These are phyloP conservation scores for Withania somnifera DNA, from an alignment of 305 asterid genomes.

Conservation along the genomic window DNA sequence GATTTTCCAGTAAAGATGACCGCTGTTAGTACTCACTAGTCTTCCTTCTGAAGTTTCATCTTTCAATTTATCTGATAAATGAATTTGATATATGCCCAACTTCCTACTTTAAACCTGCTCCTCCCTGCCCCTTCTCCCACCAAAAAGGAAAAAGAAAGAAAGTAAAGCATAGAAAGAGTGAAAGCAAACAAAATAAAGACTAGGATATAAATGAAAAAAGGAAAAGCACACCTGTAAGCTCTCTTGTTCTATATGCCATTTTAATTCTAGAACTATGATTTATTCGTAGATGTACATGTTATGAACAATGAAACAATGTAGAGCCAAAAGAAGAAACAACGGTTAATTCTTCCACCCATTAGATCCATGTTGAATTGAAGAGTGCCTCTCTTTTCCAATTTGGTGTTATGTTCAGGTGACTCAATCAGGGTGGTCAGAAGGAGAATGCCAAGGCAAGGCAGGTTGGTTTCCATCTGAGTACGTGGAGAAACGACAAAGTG, in stretches of 20 bases:
- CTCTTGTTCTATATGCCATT: background rate
- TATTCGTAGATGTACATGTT: background rate
- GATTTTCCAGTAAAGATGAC: background rate
- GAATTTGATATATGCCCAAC: background rate
- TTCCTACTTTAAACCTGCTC: background rate
- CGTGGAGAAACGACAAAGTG: conserved; percentile 75
- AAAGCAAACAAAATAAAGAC: background rate
- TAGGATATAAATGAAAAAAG: background rate
- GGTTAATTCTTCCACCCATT: background rate
- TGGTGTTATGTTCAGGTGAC: conserved; percentile 40
- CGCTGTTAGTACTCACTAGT: background rate
- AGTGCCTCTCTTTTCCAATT: background rate
- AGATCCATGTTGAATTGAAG: background rate
- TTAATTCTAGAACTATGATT: background rate
- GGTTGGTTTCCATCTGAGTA: conserved; percentile 90
- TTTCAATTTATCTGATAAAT: background rate
- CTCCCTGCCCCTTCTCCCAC: background rate
- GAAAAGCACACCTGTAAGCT: background rate
- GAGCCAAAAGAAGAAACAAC: background rate
- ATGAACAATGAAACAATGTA: background rate
- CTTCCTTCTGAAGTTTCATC: background rate
- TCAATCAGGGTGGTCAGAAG: conserved; percentile 94
- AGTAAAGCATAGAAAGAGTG: background rate
- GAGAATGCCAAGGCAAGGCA: conserved; percentile 83
- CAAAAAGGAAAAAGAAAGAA: background rate